Conservation (phyloP, 129 eudicot species). For the Helianthus annuus region DNA sequence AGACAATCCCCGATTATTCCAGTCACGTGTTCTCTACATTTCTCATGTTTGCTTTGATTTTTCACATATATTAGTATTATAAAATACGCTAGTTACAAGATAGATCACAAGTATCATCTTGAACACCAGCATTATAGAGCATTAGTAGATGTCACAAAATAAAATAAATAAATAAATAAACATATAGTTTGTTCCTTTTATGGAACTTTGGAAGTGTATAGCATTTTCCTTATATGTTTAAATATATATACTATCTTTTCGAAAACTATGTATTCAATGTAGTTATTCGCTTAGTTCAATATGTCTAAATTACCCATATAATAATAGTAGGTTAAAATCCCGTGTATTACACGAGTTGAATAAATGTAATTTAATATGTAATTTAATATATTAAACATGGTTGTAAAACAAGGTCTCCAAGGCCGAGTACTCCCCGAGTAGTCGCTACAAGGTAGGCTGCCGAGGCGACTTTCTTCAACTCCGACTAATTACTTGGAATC, state of each 20-base stretch:
- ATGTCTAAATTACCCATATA: too few species aligned
- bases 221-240: background rate
- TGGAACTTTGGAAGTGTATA: background rate
- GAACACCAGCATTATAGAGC: background rate
- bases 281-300: too few species aligned
- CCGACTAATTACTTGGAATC: too few species aligned
- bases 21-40: background rate
- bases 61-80: background rate
- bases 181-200: background rate
- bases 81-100: background rate
- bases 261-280: background rate
- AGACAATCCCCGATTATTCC: background rate
- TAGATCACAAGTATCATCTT: background rate
- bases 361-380: too few species aligned
- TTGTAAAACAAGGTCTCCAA: too few species aligned
- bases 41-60: background rate
- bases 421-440: too few species aligned
- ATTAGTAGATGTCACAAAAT: background rate
- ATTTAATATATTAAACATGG: too few species aligned
- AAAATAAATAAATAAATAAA: background rate
- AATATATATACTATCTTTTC: background rate
- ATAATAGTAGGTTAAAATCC: too few species aligned
- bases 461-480: too few species aligned
- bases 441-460: too few species aligned
- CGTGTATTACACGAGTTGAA: too few species aligned